Conservation (phyloP, 78 protist genomes). For the Creolimax fragrantissima region DNA sequence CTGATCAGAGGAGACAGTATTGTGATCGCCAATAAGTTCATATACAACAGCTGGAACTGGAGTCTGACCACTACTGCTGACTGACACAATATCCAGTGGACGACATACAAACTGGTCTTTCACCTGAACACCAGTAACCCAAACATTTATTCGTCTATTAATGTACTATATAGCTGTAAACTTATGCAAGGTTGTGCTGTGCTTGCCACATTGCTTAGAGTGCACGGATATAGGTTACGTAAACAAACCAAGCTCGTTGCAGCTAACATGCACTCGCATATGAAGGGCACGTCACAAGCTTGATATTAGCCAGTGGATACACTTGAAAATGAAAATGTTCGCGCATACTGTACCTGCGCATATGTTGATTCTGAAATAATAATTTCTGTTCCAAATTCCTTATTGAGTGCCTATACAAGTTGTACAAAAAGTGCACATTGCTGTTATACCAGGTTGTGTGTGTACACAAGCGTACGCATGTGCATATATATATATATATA, state of each 20-base stretch:
- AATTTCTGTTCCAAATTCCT: not conserved
- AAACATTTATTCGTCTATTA: too few species aligned
- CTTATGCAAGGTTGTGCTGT: too few species aligned
- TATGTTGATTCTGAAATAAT: too few species aligned
- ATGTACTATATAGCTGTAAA: too few species aligned
- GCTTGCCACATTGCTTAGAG: too few species aligned
- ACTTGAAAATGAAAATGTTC: not conserved
- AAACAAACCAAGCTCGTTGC: too few species aligned
- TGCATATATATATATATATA: not conserved
- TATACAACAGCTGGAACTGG: not conserved
- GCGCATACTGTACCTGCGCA: not conserved
- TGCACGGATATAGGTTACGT: too few species aligned
- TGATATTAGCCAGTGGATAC: not conserved
- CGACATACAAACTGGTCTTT: conserved; percentile 26
- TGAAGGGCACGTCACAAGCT: not conserved
- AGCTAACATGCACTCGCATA: too few species aligned
- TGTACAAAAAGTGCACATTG: not conserved
- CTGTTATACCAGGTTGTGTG: not conserved
- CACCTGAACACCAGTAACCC: too few species aligned
- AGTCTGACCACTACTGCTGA: not conserved
- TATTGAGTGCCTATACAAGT: not conserved
- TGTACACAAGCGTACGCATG: not conserved
- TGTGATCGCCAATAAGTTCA: conserved; percentile 11
- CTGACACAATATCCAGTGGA: conserved; percentile 30
- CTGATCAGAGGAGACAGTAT: not conserved